phyloP scores from a whole-genome alignment of 2,329 filamentous ascomycete genomes.

The Claviceps sp. region DNA sequence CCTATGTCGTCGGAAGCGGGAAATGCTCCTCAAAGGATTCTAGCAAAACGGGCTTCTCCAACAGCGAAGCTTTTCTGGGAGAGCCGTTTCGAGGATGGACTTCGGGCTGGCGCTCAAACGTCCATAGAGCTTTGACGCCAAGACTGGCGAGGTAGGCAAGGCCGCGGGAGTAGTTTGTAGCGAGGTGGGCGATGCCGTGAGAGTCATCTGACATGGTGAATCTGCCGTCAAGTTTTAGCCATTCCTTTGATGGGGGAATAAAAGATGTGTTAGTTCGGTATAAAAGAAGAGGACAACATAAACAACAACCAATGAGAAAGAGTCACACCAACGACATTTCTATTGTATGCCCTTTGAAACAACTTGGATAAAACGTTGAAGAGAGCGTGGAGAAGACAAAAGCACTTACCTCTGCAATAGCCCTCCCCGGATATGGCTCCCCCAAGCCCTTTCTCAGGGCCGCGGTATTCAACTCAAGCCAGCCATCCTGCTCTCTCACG shows the following conservation, averaged over 20 bases:
- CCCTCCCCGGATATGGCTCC: conserved; percentile 75
- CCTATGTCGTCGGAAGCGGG: not conserved
- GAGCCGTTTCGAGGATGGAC: conserved; percentile 11
- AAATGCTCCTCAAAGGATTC: conserved; percentile 23
- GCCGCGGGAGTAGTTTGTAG: conserved; percentile 64
- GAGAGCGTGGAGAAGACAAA: conserved; percentile 10
- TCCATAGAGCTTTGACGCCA: conserved; percentile 51
- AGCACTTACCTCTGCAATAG: conserved; percentile 57
- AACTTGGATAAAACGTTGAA: not conserved
- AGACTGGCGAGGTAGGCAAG: conserved; percentile 56
- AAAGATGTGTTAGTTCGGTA: not conserved
- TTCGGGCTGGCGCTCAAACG: conserved; percentile 25
- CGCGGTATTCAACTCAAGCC: conserved; percentile 82
- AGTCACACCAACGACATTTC: no score
- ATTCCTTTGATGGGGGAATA: conserved; percentile 39
- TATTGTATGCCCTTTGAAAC: no score
- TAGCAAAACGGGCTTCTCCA: conserved; percentile 30
- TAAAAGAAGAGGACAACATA: no score
- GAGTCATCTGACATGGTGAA: conserved; percentile 95
- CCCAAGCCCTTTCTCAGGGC: conserved; percentile 77
- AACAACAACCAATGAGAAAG: no score
- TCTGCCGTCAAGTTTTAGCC: conserved; percentile 56
- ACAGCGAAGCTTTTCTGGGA: conserved; percentile 21
- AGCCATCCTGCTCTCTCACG: conserved; percentile 59
- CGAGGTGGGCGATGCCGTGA: conserved; percentile 76